Percentiles rank a stretch among this genome's conserved stretches.
Evolutionary conservation across 2,329 filamentous ascomycete species (phyloP).

Genomic region (Paecilomyces fulvus): DNA sequence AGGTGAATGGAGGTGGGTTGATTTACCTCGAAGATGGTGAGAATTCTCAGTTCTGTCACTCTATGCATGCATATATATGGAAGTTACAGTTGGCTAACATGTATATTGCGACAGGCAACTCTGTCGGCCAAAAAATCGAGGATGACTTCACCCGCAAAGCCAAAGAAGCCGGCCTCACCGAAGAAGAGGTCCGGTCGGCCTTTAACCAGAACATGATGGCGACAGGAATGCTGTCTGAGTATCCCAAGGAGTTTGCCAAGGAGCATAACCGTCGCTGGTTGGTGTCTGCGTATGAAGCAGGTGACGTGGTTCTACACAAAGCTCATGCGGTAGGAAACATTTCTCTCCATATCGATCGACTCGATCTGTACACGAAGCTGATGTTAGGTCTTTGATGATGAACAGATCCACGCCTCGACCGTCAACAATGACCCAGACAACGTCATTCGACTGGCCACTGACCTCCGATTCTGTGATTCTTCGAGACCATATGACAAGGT

Average conservation of each 20-base stretch:
- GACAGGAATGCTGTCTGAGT: conserved; percentile 46
- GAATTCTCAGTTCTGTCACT: conserved; percentile 2
- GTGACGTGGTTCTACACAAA: conserved; percentile 41
- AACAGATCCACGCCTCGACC: conserved; percentile 49
- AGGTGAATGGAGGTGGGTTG: conserved; percentile 48
- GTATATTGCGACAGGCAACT: conserved; percentile 24
- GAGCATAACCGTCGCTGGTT: conserved; percentile 41
- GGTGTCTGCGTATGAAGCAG: conserved; percentile 46
- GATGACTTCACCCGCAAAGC: conserved; percentile 34
- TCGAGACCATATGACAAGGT: conserved; percentile 44
- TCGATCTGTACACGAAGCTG: not conserved
- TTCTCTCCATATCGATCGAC: not conserved
- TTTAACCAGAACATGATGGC: conserved; percentile 55
- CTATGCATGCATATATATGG: not conserved
- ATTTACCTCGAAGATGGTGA: conserved; percentile 48
- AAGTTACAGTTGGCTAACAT: not conserved
- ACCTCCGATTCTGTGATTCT: conserved; percentile 48
- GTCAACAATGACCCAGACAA: conserved; percentile 46
- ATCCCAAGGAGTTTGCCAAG: conserved; percentile 37
- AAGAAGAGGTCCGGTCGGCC: conserved; percentile 43
- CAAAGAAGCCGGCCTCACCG: conserved; percentile 40
- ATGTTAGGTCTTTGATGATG: not conserved
- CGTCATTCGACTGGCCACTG: conserved; percentile 48
- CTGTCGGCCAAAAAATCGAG: conserved; percentile 44
- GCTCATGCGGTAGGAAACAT: conserved; percentile 24